phyloP scores from a whole-genome alignment of 371 early-diverging fungal genomes.

The Mortierella sp. region DNA sequence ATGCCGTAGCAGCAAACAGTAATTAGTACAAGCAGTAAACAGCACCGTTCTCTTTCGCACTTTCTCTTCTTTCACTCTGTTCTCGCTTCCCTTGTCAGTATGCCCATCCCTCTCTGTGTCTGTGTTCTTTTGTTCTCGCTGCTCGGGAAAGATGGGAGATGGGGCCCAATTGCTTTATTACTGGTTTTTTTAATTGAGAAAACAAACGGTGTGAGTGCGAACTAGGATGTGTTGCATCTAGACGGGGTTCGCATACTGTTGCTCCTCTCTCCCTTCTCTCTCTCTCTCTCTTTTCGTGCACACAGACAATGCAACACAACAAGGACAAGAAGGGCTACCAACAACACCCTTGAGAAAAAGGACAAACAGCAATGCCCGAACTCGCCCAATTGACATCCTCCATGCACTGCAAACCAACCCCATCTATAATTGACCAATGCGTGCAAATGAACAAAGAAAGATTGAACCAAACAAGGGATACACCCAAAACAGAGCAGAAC shows the following conservation, averaged over 20 bases:
- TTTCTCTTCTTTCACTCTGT: no score
- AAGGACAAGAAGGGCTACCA: background rate
- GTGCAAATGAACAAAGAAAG: no score
- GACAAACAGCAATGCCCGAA: background rate
- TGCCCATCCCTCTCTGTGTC: background rate
- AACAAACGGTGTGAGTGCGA: background rate
- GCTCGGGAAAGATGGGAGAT: background rate
- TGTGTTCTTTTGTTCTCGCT: background rate
- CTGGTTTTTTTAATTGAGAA: background rate
- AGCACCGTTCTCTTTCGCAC: no score
- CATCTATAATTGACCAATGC: no score
- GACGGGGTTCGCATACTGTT: background rate
- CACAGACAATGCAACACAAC: background rate
- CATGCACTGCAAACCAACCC: background rate
- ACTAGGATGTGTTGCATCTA: background rate
- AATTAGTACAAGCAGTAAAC: no score
- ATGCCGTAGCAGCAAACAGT: background rate
- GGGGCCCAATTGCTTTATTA: background rate
- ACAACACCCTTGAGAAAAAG: background rate
- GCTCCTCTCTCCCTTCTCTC: background rate
- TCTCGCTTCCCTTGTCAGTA: background rate
- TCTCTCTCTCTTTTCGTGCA: background rate
- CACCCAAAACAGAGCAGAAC: no score
- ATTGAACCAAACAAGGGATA: no score
- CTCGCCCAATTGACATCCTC: background rate